phyloP scores from a whole-genome alignment of 495 filamentous ascomycete species.

The Terfezia boudieri region DNA sequence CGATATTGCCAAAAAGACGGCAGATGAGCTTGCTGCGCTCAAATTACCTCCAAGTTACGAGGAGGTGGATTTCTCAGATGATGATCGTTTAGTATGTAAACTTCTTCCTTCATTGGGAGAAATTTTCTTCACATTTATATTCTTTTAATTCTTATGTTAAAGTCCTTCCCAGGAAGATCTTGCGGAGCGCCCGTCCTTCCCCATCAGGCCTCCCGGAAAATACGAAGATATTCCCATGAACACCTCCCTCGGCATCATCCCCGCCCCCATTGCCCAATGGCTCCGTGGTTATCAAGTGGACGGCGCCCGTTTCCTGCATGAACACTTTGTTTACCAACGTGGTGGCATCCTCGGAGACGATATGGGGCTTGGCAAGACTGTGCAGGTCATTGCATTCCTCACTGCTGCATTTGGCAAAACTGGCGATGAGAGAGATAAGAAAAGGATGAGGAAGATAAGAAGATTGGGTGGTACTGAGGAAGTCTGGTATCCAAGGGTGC shows the following conservation, averaged over 20 bases:
- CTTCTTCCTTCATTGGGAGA: not conserved
- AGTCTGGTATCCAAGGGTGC: constrained; percentile 63
- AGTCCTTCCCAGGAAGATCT: constrained; percentile 21
- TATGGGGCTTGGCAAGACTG: constrained; percentile 93
- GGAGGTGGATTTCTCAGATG: constrained; percentile 69
- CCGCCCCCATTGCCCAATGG: constrained; percentile 80
- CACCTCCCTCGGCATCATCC: constrained; percentile 62
- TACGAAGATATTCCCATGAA: constrained; percentile 58
- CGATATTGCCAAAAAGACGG: constrained; percentile 32
- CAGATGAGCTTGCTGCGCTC: constrained; percentile 39
- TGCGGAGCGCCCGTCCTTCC: constrained; percentile 37
- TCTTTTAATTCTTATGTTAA: not conserved
- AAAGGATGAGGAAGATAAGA: constrained; percentile 81
- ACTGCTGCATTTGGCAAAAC: constrained; percentile 89
- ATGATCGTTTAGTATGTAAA: constrained; percentile 35
- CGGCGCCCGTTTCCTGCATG: constrained; percentile 69
- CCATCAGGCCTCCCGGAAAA: constrained; percentile 27
- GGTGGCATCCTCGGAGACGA: constrained; percentile 86
- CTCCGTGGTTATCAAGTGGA: constrained; percentile 76
- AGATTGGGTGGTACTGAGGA: constrained; percentile 21
- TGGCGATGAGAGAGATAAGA: constrained; percentile 66
- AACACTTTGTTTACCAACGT: constrained; percentile 75
- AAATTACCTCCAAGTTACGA: constrained; percentile 61
- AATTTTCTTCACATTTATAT: not conserved
- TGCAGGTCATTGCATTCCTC: constrained; percentile 88